Evolutionary conservation across 2,329 filamentous ascomycete genomes (phyloP).

Genomic region (Talaromyces amestolkiae): DNA sequence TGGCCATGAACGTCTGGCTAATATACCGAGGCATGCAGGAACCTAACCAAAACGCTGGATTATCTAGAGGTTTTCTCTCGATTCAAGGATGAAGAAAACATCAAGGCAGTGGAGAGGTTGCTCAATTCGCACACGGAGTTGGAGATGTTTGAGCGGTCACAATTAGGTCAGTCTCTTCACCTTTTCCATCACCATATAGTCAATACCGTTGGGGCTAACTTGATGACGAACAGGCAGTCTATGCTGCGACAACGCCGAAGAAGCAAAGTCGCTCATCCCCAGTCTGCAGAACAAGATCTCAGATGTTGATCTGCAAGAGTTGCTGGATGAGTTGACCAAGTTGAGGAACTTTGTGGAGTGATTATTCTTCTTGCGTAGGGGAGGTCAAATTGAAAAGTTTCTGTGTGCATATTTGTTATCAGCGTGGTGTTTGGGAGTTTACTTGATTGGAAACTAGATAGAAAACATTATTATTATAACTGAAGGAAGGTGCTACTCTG

Average conservation of each 20-base stretch:
- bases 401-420: conserved; percentile 4
- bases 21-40: conserved; percentile 36
- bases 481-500: neutral
- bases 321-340: conserved; percentile 89
- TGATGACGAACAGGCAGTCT: conserved; percentile 65
- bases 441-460: neutral
- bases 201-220: too few species aligned
- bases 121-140: conserved; percentile 73
- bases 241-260: conserved; percentile 88
- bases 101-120: conserved; percentile 88
- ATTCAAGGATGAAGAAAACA: conserved; percentile 92
- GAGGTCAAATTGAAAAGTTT: neutral
- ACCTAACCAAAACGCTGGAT: conserved; percentile 81
- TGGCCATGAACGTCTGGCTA: neutral
- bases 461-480: neutral
- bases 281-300: conserved; percentile 84
- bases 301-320: conserved; percentile 81
- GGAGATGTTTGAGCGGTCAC: conserved; percentile 88
- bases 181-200: conserved; percentile 16
- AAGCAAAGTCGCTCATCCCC: conserved; percentile 94
- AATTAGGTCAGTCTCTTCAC: conserved; percentile 63
- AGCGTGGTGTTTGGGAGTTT: conserved; percentile 32
- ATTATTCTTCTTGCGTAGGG: neutral
- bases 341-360: conserved; percentile 55
- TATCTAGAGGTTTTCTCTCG: conserved; percentile 94